These are phyloP conservation scores for Cordyceps javanica DNA, from an alignment of 2,329 filamentous ascomycete genomes.

Conservation along the genomic window DNA sequence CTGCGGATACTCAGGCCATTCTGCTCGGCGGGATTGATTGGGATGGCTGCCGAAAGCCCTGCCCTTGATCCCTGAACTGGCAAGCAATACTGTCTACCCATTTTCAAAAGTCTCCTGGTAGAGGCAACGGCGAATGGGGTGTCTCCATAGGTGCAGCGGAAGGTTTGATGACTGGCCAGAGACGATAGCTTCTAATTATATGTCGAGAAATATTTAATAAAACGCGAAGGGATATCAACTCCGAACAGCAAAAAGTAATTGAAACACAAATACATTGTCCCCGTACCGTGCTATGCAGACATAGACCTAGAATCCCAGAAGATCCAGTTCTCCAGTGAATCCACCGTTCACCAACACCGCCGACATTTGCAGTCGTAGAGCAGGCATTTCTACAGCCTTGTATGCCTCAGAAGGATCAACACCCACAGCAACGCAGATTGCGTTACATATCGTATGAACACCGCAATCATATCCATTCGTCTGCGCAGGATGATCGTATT, in stretches of 20 bases:
- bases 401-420: constrained; percentile 47
- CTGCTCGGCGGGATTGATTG: not conserved
- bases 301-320: constrained; percentile 21
- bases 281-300: not conserved
- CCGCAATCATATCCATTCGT: constrained; percentile 68
- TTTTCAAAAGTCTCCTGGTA: not conserved
- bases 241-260: not conserved
- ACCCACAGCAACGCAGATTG: constrained; percentile 53
- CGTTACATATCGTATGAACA: constrained; percentile 70
- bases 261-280: not conserved
- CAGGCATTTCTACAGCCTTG: constrained; percentile 45
- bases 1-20: not conserved
- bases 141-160: too few relatives aligned
- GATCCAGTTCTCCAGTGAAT: constrained; percentile 54
- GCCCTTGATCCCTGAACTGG: not conserved
- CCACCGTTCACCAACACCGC: constrained; percentile 61
- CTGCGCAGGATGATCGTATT: constrained; percentile 49
- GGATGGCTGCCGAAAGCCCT: not conserved
- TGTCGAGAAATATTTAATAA: not conserved
- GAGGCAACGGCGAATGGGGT: too few relatives aligned
- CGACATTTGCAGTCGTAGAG: constrained; percentile 57
- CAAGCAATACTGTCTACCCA: not conserved
- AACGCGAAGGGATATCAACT: not conserved
- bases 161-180: too few relatives aligned
- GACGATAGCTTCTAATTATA: not conserved